Percentiles rank a stretch among this genome's conserved stretches.
Evolutionary conservation across 331 rosid genomes (phyloP).

Genomic region (Malus hybrid): DNA sequence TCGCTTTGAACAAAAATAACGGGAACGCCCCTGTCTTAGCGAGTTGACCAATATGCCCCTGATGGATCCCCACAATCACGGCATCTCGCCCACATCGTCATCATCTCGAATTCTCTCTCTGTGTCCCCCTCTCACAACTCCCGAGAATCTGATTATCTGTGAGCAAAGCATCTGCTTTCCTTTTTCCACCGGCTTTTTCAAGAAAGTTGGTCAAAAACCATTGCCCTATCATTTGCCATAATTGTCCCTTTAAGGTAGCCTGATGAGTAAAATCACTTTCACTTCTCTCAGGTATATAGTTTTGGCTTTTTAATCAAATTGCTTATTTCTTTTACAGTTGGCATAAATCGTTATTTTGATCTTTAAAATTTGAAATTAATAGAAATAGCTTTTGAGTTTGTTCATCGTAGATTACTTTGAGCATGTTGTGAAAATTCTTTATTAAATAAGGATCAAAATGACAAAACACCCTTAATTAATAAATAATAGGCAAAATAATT

Average conservation of each 20-base stretch:
- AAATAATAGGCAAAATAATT: too few species aligned
- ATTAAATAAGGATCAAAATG: too few species aligned
- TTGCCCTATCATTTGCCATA: constrained; percentile 1
- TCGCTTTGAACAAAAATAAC: neutral
- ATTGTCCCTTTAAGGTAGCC: neutral
- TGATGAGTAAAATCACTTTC: neutral
- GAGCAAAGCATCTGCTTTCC: constrained; percentile 14
- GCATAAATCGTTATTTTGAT: too few species aligned
- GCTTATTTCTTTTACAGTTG: too few species aligned
- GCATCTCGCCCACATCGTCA: neutral
- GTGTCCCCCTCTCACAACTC: constrained; percentile 10
- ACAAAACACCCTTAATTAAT: too few species aligned
- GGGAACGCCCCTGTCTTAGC: neutral
- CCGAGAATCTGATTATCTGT: neutral
- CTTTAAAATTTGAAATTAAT: too few species aligned
- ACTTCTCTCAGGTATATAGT: neutral
- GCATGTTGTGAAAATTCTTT: rapidly evolving
- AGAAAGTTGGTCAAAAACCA: constrained; percentile 3
- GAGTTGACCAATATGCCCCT: neutral
- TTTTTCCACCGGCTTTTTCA: constrained; percentile 18
- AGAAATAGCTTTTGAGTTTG: rapidly evolving
- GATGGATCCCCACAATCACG: constrained; percentile 2
- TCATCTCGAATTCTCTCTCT: neutral
- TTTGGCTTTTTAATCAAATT: too few species aligned
- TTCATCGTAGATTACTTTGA: too few species aligned